Percentiles rank a stretch among this genome's conserved stretches.
These are phyloP conservation scores for Mollisiaceae sp. DNA, from an alignment of 2,329 filamentous ascomycete species.

Conservation along the genomic window DNA sequence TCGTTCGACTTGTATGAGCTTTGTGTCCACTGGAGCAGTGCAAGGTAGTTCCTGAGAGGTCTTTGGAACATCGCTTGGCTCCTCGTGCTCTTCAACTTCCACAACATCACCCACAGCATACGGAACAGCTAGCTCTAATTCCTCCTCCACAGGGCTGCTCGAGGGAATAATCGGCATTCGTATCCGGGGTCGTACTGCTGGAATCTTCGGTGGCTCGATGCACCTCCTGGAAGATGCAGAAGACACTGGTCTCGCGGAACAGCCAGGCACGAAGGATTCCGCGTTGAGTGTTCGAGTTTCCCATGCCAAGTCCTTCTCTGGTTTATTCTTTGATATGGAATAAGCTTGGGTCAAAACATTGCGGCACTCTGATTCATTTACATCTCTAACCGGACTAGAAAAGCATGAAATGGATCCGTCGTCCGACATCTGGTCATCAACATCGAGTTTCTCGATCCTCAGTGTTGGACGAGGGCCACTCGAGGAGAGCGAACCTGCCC, in stretches of 20 bases:
- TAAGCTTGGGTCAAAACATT: neutral
- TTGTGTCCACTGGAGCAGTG: slow-evolving; percentile 19
- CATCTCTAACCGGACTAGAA: neutral
- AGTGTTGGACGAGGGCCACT: neutral
- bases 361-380: neutral
- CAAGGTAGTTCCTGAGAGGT: slow-evolving; percentile 28
- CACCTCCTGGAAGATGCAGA: neutral
- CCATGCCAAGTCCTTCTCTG: neutral
- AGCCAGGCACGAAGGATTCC: neutral
- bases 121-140: slow-evolving; percentile 35
- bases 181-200: neutral
- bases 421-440: neutral
- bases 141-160: slow-evolving; percentile 28
- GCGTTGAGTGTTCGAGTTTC: neutral
- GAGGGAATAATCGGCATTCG: slow-evolving; percentile 6
- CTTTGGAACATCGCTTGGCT: neutral
- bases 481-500: neutral
- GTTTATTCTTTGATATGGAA: neutral
- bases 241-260: neutral
- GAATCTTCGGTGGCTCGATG: neutral
- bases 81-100: slow-evolving; percentile 25
- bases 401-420: slow-evolving; percentile 1
- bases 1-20: slow-evolving; percentile 36
- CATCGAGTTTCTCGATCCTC: neutral
- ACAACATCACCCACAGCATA: slow-evolving; percentile 35